Evolutionary conservation across 208 protist genomes (phyloP), one percentile per base, ranked within the genome.

Genomic region (Crithidia sp.): DNA sequence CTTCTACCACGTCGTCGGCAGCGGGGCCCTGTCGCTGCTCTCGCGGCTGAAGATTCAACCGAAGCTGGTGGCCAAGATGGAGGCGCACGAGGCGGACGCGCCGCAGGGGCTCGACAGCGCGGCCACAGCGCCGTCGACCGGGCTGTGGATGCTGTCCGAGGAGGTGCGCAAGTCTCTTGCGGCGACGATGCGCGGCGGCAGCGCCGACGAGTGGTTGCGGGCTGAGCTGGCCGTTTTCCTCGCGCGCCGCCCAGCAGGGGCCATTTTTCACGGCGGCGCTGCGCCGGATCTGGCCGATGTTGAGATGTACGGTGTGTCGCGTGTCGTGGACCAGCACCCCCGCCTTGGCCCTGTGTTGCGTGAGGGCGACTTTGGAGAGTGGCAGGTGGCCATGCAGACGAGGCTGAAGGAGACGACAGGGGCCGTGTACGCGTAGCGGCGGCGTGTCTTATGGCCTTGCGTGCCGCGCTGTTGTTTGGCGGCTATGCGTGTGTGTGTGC

Each of bases 261-360:
- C 70, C 8, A 47, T 84, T 5, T 93, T 95, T 66, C 90, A 95
- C 78, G 90, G 90, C 17, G 90, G 90, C 28, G 68, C 59, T 8
- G 65, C 71, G 55, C 90, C 90, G 3, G 90, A 95, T 60, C 61
- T 95, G 53, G 88, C 86, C 6, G 90, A 95, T 59, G 56, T 95
- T 10, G 88, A 95, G 81, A 90, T 95, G 84, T 95, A 87, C 67
- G 90, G 81, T 14, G 86, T 93, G 45, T 90, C 85, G 17, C 90
- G 88, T 10, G 78, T 92, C 14, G 64, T 93, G 9, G 66, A 74
- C 53, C 67, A 60, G 52, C 90, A 95, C 63, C 88, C 87, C 12
- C 70, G 63, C 4, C 71, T 95, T 14, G 69, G 78, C 40, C 5
- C 62, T 52, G 43, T 92, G 9, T 72, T 85, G 16, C 76, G 79